These are phyloP conservation scores for Ganoderma lingzhi DNA, from an alignment of 1,284 basidiomycete species.

Conservation along the genomic window DNA sequence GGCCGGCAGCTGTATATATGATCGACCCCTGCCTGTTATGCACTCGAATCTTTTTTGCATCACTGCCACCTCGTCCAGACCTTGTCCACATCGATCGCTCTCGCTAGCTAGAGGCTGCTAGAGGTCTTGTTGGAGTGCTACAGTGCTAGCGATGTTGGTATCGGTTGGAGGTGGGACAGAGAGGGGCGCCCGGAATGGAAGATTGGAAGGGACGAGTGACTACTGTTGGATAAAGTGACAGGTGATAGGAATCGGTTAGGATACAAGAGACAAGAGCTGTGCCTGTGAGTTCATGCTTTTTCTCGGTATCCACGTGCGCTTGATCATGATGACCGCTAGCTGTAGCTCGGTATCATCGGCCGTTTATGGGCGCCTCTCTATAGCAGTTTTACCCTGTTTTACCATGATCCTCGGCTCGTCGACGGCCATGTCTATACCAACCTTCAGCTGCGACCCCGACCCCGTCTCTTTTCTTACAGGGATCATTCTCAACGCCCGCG, in stretches of 20 bases:
- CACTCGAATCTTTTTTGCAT: constrained; percentile 29
- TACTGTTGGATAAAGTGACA: constrained; percentile 18
- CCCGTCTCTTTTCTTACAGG: constrained; percentile 22
- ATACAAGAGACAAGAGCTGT: constrained; percentile 35
- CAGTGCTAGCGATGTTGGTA: background rate
- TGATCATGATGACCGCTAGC: constrained; percentile 30
- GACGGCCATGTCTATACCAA: background rate
- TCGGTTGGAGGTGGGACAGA: constrained; percentile 20
- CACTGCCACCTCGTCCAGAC: constrained; percentile 23
- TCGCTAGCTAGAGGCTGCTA: background rate
- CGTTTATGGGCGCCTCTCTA: constrained; percentile 42
- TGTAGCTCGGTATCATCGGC: constrained; percentile 35
- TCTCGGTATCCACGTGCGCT: constrained; percentile 26
- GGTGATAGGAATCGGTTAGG: constrained; percentile 31
- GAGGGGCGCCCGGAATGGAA: constrained; percentile 20
- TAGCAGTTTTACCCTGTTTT: constrained; percentile 33
- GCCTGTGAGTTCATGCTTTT: constrained; percentile 42
- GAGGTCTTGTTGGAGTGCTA: background rate
- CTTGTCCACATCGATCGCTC: constrained; percentile 12
- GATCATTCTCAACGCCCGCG: background rate
- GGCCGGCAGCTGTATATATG: constrained; percentile 35
- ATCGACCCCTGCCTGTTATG: constrained; percentile 30
- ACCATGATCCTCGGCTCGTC: constrained; percentile 1
- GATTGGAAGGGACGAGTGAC: constrained; percentile 3
- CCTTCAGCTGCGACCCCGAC: background rate